These are phyloP conservation scores for Phytopythium boreale DNA, from an alignment of 352 stramenopile genomes.

Conservation along the genomic window DNA sequence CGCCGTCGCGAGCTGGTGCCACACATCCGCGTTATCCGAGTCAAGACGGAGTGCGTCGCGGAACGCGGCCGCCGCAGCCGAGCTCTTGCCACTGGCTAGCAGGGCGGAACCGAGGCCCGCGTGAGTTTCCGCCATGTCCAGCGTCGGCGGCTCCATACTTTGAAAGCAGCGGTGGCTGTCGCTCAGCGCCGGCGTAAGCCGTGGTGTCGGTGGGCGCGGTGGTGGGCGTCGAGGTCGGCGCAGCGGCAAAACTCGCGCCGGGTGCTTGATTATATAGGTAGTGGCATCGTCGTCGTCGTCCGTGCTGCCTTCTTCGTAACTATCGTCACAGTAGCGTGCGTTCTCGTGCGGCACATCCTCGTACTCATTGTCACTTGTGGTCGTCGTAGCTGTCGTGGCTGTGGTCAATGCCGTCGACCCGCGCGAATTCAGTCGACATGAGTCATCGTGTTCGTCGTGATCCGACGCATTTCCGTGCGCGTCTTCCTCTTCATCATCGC, in stretches of 20 bases:
- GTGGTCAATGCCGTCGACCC: slow-evolving; percentile 1
- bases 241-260: neutral
- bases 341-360: slow-evolving; percentile 6
- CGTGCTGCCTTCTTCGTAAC: neutral
- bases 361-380: slow-evolving; percentile 5
- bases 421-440: neutral
- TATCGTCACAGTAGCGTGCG: slow-evolving; percentile 5
- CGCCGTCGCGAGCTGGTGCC: slow-evolving; percentile 61
- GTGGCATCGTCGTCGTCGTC: neutral
- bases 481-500: slow-evolving; percentile 14
- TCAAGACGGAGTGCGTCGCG: slow-evolving; percentile 41
- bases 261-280: neutral
- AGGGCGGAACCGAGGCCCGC: slow-evolving; percentile 49
- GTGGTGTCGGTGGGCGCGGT: neutral
- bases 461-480: slow-evolving; percentile 18
- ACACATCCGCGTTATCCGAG: slow-evolving; percentile 28
- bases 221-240: neutral
- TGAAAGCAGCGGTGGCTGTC: neutral
- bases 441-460: neutral
- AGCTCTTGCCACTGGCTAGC: slow-evolving; percentile 43
- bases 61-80: slow-evolving; percentile 31
- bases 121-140: slow-evolving; percentile 48
- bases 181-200: slow-evolving; percentile 3
- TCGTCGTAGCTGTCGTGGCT: neutral
- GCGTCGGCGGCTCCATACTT: slow-evolving; percentile 15